Percentiles rank a stretch among this genome's conserved stretches.
These are phyloP conservation scores for Plasmodium cynomolgi DNA, from an alignment of 169 alveolate genomes.

Conservation along the genomic window DNA sequence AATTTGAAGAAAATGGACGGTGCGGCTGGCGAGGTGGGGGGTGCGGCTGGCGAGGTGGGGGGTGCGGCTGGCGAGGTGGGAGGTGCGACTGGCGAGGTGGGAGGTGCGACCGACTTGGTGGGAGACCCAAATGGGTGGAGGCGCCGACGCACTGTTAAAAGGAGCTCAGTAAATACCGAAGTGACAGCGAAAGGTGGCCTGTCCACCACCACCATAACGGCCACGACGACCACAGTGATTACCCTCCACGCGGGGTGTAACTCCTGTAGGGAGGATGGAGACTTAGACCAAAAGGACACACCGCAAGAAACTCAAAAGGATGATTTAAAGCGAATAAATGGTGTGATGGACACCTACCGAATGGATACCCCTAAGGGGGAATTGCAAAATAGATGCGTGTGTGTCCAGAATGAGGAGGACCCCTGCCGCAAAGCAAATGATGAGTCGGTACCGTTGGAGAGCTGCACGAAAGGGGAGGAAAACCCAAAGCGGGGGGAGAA, in stretches of 20 bases:
- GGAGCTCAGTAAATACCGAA: not conserved
- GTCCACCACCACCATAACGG: not conserved
- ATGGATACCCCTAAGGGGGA: not conserved
- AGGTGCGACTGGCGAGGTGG: not conserved
- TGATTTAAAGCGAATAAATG: not conserved
- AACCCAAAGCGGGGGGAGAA: not conserved
- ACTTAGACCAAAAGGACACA: not conserved
- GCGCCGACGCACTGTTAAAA: not conserved
- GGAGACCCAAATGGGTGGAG: not conserved
- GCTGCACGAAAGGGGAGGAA: not conserved
- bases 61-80: not conserved
- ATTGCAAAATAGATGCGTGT: not conserved
- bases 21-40: not conserved
- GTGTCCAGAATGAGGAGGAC: not conserved
- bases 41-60: no score
- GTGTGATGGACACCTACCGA: not conserved
- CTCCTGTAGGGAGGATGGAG: not conserved
- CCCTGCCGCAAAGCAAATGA: not conserved
- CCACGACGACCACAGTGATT: not conserved
- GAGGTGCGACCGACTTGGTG: not conserved
- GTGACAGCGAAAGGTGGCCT: not conserved
- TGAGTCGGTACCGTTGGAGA: not conserved
- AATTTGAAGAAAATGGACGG: constrained; percentile 19
- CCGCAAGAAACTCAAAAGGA: not conserved
- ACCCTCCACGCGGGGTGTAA: not conserved